Evolutionary conservation across 495 filamentous ascomycete species (phyloP), one percentile per base, ranked within the genome.

Genomic region (Lichenothelia convexa): DNA sequence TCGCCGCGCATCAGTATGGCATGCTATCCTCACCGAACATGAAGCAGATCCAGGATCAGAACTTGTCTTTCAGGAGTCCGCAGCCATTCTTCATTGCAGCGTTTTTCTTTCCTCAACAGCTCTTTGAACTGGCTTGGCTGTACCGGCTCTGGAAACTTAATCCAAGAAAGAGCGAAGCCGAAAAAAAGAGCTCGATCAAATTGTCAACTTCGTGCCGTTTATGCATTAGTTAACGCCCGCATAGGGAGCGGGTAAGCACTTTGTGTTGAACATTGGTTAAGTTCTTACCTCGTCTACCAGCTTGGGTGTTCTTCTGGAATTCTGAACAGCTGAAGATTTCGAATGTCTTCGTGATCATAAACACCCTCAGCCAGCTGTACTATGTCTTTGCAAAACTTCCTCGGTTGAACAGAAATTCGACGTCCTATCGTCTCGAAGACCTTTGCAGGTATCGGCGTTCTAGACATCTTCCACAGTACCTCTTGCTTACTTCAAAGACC

Each of bases 221-320:
- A 65, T 45, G 39, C 48, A 5, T 35, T 68, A 5, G 65, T 65
- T 2, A 68, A 70, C 46, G 21, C 66, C 5, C 64, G 63, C 44
- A 70, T 68, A 34, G 64, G 57, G 18, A 60, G 60, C 60, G 44
- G 37, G 53, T 49, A 2, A 9, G 12, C 38, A 19, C 9, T 29
- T 41, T 6, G 24, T 9, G 24, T 11, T 11, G 9, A 13, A 29
- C 24, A 29, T 9, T 9, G 15, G 24, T n/a, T 22, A 22, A 20
- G 35, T 36, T 23, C 32, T 30, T 36, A 31, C 26, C 18, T 9
- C 18, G 16, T n/a, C 4, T 17, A 20, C 7, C 30, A 56, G 59
- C 62, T n/a, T 68, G 65, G 65, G 65, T 67, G 65, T 55, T 70
- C 41, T 68, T 67, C 51, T 70, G 65, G 65, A 67, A 68, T 39